Evolutionary conservation across 306 rosid genomes (phyloP), one percentile per base, ranked within the genome.

Genomic region (Cucurbita argyrosperma): DNA sequence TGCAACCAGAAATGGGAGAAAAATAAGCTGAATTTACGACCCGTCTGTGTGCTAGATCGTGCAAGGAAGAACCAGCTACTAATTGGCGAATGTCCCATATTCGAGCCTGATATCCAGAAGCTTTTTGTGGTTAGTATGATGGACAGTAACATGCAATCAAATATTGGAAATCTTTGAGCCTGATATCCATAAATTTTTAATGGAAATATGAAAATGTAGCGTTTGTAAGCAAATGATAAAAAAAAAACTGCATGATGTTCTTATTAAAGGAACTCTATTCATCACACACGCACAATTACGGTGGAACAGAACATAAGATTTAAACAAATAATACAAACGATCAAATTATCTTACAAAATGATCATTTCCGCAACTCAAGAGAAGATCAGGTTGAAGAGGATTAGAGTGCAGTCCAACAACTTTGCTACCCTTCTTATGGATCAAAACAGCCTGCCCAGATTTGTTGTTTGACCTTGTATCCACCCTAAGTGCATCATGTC

Each of bases 11-110:
- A 10, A 85, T 0, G 0, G 97, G 96, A 74, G 97, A 93, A 75
- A 93, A 93, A 76, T 89, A 93, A 50, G 98, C 97, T 81, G 98
- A 84, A 84, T 85, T 93, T 58, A 93, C 98, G 56, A 90, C 98
- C 10, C 97, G 92, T n/a, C 55, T 83, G 80, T 93, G 98, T 4
- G 78, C 55, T 46, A 90, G 97, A 70, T 83, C 76, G 56, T 66
- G 71, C 43, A 87, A 78, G 64, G 92, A 87, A 59, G 96, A 87
- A 45, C 86, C 83, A 61, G 92, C 78, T 82, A 86, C 92, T 18
- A 93, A 51, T 57, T 70, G 84, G 55, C 98, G 97, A 78, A 90
- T 71, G 83, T 93, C 97, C 98, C 98, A 93, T 57, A 93, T 79
- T 38, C 97, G 96, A 78, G 98, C 98, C 98, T 93, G 85, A 72